Evolutionary conservation across 805 yeast genomes (phyloP), one percentile per base, ranked within the genome.

Genomic region (Wickerhamomyces pijperi): DNA sequence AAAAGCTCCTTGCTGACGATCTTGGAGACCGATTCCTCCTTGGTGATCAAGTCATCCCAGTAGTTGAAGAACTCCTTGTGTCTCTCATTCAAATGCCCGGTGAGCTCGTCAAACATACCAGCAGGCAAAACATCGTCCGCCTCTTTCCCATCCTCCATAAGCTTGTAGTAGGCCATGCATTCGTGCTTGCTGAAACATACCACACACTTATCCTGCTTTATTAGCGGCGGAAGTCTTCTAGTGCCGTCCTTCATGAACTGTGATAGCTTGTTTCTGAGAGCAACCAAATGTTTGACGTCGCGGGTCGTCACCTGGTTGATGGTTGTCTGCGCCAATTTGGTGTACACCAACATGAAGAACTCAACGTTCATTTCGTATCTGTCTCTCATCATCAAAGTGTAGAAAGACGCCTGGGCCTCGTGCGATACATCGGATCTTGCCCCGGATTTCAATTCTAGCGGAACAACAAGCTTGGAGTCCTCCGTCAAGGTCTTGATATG

Each of bases 401-500:
- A 92, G 6, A 92, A 61, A 0, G 88, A 70, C 0, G 92, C 81
- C 56, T 92, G 98, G 0, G 94, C 95, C 37, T 82, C 76, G 56
- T 92, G 96, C 3, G 79, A 59, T 5, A 80, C 56, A 31, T 76
- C 66, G 36, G 73, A 75, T 25, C 67, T 59, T 38, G 64, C 66
- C 0, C 97, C 96, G 0, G 97, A 86, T 54, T 92, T 92, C 42
- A 92, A 76, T 55, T 92, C 99, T 61, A 92, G 64, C 0, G 97
- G 97, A 1, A 77, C 70, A 12, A 86, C 68, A 39, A 54, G 67
- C 28, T 64, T 72, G n/a, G 72, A 71, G 2, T 48, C 46, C 13
- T 55, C 51, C 5, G 53, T 46, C 4, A 51, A 44, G 5, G 64
- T 65, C 34, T 62, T 61, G 8, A 70, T 53, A 19, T 62, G 56